Evolutionary conservation across 768 basidiomycete species (phyloP), one percentile per base, ranked within the genome.

Genomic region (Hypholoma fasciculare): DNA sequence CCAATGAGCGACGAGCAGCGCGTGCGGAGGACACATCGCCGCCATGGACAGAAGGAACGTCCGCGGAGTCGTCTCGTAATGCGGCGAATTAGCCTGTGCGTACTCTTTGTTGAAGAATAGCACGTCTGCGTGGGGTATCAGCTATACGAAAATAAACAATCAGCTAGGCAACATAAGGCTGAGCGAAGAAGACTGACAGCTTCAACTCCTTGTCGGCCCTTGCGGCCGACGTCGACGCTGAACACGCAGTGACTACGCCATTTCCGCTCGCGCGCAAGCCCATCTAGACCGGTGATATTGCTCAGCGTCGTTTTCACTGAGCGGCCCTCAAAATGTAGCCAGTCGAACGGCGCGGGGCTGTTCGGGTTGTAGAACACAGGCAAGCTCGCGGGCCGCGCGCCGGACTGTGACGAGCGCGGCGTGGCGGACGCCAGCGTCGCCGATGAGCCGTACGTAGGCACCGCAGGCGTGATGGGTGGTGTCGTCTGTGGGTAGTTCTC

Each of bases 261-360:
- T 64, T 88, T 90, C 27, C 89, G 82, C 66, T 94, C 92, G 2
- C 87, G 82, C 4, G 91, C 90, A 36, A 94, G 82, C 9, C 91
- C 89, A 62, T 94, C 92, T 44, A 94, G 63, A 5, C 92, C 92
- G 30, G 84, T 78, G 30, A 94, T 83, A 66, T 94, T 94, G 63
- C 78, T 86, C 26, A 90, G 71, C 4, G 91, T 94, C 9, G 89
- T 92, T 70, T 89, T 90, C 34, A 89, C 85, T 0, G 83, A 88
- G 2, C 92, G 77, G 4, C 91, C 92, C 64, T 94, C 92, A 59
- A 94, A 90, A 65, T 94, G 91, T 6, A 94, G 72, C 90, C 92
- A 92, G 62, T 94, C 89, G 53, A 94, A 89, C 0, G 91, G 92
- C 0, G 91, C 89, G 0, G 87, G 87, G 49, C 83, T 87, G 59